Evolutionary conservation across 2,329 filamentous ascomycete genomes (phyloP), one percentile per base, ranked within the genome.

Genomic region (Curvularia hawaiiensis): DNA sequence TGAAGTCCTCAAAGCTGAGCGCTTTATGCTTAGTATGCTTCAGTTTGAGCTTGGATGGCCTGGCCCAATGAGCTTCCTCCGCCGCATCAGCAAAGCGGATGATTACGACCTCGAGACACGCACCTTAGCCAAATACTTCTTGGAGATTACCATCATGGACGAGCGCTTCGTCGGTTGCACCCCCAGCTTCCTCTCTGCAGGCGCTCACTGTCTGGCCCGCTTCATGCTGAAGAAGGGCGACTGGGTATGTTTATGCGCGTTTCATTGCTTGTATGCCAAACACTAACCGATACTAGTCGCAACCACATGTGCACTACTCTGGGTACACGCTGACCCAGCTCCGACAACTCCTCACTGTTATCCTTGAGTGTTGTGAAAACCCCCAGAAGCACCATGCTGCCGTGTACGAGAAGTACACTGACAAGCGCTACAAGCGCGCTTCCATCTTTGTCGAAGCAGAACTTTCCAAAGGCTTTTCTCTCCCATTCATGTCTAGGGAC

Each of bases 51-150:
- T 99, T 52, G 95, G 95, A 51, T 98, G 92, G 90, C 95, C 95
- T n/a, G 95, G 95, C 43, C 95, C 95, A 1, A 97, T 99, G 94
- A 97, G 92, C 80, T 99, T 99, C 79, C 83, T 99, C 60, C 87
- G 95, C 59, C 88, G 94, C 55, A 95, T 98, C 78, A 98, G 94
- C 87, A 98, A 98, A 81, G 95, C 95, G 14, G 95, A 99, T 74
- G 92, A 97, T 73, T 99, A 98, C 73, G 93, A 99, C 72, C 82
- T 97, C 46, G 94, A 99, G 79, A 97, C 94, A 11, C 87, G 95
- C 38, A 98, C 95, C 5, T 81, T 99, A 53, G 92, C 95, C 68
- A 99, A 99, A 79, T 99, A 99, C 79, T 97, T 99, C 78, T 83
- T 99, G 26, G 95, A 99, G 76, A 85, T 98, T 54, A 96, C 92